phyloP scores from a whole-genome alignment of 257 asterid genomes.

The Perilla frutescens region DNA sequence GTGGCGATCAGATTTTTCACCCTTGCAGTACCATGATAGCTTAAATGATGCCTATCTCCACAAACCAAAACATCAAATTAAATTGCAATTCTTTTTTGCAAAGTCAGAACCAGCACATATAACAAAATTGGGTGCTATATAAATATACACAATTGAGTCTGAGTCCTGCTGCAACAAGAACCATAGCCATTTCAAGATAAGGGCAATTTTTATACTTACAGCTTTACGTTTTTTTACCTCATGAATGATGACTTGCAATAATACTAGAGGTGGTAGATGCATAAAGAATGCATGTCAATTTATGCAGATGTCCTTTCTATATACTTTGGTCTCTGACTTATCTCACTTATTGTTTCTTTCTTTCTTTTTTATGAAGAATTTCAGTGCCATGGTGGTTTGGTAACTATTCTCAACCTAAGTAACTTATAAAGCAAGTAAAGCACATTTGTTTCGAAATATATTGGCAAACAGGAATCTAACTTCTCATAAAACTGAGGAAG shows the following conservation, averaged over 20 bases:
- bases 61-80: slow-evolving; percentile 32
- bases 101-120: slow-evolving; percentile 1
- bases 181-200: slow-evolving; percentile 14
- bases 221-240: background rate
- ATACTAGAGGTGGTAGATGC: background rate
- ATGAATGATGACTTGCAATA: slow-evolving; percentile 2
- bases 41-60: slow-evolving; percentile 84
- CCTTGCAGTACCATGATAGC: slow-evolving; percentile 94
- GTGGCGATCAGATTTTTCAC: slow-evolving; percentile 86
- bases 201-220: background rate
- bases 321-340: slow-evolving; percentile 1
- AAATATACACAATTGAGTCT: background rate
- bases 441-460: background rate
- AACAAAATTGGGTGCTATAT: background rate
- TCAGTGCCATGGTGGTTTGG: slow-evolving; percentile 1
- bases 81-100: slow-evolving; percentile 8
- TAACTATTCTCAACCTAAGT: slow-evolving; percentile 1
- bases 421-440: background rate
- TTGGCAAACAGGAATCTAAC: background rate
- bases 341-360: background rate
- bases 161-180: background rate
- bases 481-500: slow-evolving; percentile 13
- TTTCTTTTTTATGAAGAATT: background rate
- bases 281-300: background rate
- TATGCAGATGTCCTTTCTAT: background rate